phyloP scores from a whole-genome alignment of 306 rosid genomes.

The Geum urbanum region DNA sequence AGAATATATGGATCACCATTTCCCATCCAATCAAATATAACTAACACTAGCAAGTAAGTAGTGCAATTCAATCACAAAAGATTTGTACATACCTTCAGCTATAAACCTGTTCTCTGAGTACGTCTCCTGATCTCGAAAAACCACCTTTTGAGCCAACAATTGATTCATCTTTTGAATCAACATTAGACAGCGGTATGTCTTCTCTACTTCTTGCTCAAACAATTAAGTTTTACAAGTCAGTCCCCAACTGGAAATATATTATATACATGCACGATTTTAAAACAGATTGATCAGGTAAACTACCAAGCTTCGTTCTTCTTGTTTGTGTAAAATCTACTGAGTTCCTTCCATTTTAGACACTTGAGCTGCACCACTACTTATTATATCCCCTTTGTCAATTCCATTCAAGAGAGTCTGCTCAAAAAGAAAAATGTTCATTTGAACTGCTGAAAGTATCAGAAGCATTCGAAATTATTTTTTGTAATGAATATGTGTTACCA shows the following conservation, averaged over 20 bases:
- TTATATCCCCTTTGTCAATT: conserved; percentile 82
- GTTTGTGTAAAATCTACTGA: conserved; percentile 47
- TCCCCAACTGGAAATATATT: neutral
- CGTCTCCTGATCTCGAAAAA: conserved; percentile 26
- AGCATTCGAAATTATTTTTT: conserved; percentile 11
- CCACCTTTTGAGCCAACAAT: conserved; percentile 37
- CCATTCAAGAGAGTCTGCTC: conserved; percentile 68
- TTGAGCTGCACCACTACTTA: conserved; percentile 80
- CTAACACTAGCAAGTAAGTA: neutral
- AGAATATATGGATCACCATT: neutral
- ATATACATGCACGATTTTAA: conserved; percentile 2
- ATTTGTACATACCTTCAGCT: conserved; percentile 29
- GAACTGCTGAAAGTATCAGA: conserved; percentile 30
- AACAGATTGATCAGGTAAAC: conserved; percentile 27
- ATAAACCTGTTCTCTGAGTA: conserved; percentile 31
- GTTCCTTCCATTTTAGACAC: conserved; percentile 60
- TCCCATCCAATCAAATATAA: neutral
- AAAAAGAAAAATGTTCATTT: conserved; percentile 26
- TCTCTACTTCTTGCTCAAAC: conserved; percentile 45
- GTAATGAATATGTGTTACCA: conserved; percentile 45
- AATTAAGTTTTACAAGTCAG: conserved; percentile 28
- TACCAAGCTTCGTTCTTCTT: conserved; percentile 63
- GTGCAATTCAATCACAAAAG: neutral
- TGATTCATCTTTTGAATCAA: conserved; percentile 40
- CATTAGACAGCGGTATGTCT: conserved; percentile 31